Base-by-base conservation (phyloP, 306 rosid genomes). In the Boehmeria nivea region DNA sequence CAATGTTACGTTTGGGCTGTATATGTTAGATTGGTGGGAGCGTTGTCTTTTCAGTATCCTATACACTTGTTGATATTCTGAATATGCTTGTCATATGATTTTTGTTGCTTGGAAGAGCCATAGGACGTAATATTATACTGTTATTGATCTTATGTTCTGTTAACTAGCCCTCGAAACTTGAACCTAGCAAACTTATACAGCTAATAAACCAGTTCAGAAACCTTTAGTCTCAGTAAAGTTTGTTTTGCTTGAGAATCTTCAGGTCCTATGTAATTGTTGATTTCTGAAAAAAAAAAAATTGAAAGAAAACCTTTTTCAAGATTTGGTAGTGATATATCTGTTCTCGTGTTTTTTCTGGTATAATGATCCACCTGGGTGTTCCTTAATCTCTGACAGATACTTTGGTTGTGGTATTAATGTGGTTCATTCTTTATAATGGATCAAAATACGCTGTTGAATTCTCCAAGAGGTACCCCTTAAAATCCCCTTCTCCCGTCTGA, bases 11-110 rank as follows among this genome's bases (percentile, higher is more conserved):
- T 91, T 87, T 65, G 99, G 99, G 45, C 87, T 91, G 51, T 91
- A 68, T 68, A 91, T 84, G 98, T 53, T 87, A 76, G 98, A 91
- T 59, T 80, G 95, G 93, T 91, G 96, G 98, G 98, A 91, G 79
- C 95, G 93, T 49, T 80, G 63, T 58, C 72, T 85, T 36, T 91
- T 91, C 69, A 87, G 98, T 87, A 87, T 84, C 89, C 93, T 84
- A 10, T 40, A 40, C 44, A 3, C 56, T n/a, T n/a, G n/a, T n/a
- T n/a, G n/a, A n/a, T n/a, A 10, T 8, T 60, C 8, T 57, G 14
- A 3, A 17, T 23, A 21, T 36, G 19, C 6, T 28, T 40, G 44
- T 40, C 8, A 11, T 40, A 13, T 13, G 44, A 40, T 40, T 40
- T 13, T 6, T 40, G 11, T n/a, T n/a, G n/a, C n/a, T n/a, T n/a